These are phyloP conservation scores for Catunica adiposa DNA, from an alignment of 2,329 filamentous ascomycete species.

Conservation along the genomic window DNA sequence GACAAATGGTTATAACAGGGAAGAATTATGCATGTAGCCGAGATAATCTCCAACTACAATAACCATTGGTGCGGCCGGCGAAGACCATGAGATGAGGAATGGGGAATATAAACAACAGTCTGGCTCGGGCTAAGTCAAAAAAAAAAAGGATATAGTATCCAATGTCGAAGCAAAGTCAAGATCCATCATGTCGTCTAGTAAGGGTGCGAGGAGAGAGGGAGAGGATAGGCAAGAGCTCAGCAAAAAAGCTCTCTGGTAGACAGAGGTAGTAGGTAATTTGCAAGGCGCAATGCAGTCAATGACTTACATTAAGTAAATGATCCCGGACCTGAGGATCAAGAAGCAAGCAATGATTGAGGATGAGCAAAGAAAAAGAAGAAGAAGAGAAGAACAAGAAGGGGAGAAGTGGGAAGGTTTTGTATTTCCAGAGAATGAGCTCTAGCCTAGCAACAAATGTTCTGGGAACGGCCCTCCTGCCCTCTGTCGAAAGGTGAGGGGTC, in stretches of 20 bases:
- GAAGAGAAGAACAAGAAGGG: conserved; percentile 11
- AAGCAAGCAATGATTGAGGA: conserved; percentile 13
- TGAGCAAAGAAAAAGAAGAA: conserved; percentile 14
- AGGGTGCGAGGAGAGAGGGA: no score
- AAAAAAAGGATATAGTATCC: not conserved
- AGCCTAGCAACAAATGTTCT: conserved; percentile 5
- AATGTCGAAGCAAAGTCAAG: not conserved
- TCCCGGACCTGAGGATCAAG: conserved; percentile 14
- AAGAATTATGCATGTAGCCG: not conserved
- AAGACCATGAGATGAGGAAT: not conserved
- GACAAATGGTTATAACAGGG: not conserved
- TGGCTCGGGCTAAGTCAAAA: no score
- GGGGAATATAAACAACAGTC: no score
- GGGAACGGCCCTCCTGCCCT: conserved; percentile 5
- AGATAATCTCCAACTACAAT: not conserved
- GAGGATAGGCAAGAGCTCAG: not conserved
- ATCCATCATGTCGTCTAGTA: no score
- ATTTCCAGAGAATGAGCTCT: conserved; percentile 9
- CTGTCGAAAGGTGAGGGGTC: not conserved
- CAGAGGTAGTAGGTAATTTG: not conserved
- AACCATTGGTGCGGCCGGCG: not conserved
- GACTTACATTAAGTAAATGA: conserved; percentile 14
- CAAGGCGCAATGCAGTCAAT: not conserved
- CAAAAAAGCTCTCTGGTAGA: not conserved
- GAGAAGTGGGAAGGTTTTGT: conserved; percentile 14